Conservation (phyloP, 2,329 filamentous ascomycete genomes). For the Hansfordia pulvinata region DNA sequence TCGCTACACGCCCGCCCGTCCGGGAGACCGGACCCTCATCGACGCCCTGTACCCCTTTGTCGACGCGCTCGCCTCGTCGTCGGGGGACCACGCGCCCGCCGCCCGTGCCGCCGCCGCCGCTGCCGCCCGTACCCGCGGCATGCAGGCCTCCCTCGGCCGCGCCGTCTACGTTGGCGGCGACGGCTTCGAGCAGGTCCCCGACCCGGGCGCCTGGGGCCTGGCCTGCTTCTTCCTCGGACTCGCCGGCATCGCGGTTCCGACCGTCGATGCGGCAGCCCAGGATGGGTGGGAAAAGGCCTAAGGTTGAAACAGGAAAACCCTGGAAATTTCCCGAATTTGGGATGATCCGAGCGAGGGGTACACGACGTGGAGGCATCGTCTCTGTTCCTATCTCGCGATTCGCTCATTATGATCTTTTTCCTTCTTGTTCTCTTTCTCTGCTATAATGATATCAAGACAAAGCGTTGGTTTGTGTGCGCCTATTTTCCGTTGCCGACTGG, state of each 20-base stretch:
- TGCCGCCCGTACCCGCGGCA: conserved; percentile 75
- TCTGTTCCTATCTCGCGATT: too few species aligned
- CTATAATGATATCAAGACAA: too few species aligned
- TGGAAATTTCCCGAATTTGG: too few species aligned
- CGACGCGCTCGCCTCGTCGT: conserved; percentile 48
- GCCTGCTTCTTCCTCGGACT: conserved; percentile 73
- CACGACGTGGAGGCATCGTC: too few species aligned
- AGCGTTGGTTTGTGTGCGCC: too few species aligned
- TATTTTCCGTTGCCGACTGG: too few species aligned
- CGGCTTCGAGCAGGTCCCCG: conserved; percentile 53
- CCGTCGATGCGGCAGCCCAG: too few species aligned
- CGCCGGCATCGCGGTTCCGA: too few species aligned
- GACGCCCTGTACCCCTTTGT: conserved; percentile 87
- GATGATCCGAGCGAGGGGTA: too few species aligned
- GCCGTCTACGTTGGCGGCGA: conserved; percentile 70
- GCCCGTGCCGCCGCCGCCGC: conserved; percentile 63
- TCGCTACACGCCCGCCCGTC: conserved; percentile 78
- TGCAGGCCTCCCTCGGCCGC: conserved; percentile 78
- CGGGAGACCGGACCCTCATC: conserved; percentile 80
- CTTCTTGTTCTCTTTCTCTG: too few species aligned
- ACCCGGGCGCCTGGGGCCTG: conserved; percentile 59
- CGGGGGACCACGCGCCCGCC: conserved; percentile 56
- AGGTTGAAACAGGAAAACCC: too few species aligned
- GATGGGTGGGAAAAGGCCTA: conserved; percentile 24
- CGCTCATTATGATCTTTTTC: too few species aligned